Evolutionary conservation across 2,329 filamentous ascomycete species (phyloP).

Genomic region (Coniochaeta sp.): DNA sequence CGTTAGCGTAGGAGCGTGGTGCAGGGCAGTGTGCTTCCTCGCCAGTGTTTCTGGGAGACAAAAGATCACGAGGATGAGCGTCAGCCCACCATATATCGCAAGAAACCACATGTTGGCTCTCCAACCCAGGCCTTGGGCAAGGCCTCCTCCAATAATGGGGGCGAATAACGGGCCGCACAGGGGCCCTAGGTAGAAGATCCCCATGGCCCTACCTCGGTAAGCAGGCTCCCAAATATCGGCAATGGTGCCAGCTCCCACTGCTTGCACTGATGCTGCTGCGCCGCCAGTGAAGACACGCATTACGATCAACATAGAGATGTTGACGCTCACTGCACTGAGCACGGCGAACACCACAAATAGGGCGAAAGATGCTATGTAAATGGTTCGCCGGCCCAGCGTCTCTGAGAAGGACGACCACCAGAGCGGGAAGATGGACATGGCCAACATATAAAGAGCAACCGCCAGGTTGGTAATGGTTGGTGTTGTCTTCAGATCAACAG

Average conservation of each 20-base stretch:
- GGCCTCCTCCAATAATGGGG: slow-evolving; percentile 67
- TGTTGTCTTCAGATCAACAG: slow-evolving; percentile 52
- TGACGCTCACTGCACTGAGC: slow-evolving; percentile 59
- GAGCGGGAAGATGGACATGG: slow-evolving; percentile 76
- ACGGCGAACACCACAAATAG: slow-evolving; percentile 67
- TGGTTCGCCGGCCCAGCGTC: slow-evolving; percentile 62
- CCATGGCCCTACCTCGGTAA: slow-evolving; percentile 74
- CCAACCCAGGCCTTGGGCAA: slow-evolving; percentile 67
- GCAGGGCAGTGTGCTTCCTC: slow-evolving; percentile 16
- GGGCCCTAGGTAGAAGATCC: slow-evolving; percentile 74
- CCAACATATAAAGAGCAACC: slow-evolving; percentile 73
- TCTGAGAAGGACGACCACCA: slow-evolving; percentile 87
- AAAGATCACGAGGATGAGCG: slow-evolving; percentile 50
- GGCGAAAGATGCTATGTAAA: slow-evolving; percentile 69
- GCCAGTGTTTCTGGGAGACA: slow-evolving; percentile 60
- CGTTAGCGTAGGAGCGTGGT: slow-evolving; percentile 1
- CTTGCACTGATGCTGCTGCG: slow-evolving; percentile 72
- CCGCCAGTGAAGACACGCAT: slow-evolving; percentile 70
- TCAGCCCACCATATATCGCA: slow-evolving; percentile 57
- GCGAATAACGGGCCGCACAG: slow-evolving; percentile 67
- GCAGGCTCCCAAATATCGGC: slow-evolving; percentile 71
- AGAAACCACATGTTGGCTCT: slow-evolving; percentile 73
- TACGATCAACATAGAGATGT: slow-evolving; percentile 69
- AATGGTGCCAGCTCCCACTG: slow-evolving; percentile 77
- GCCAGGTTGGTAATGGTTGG: slow-evolving; percentile 66